Conservation (phyloP, 2,329 filamentous ascomycete species). For the Apiospora arundinis region DNA sequence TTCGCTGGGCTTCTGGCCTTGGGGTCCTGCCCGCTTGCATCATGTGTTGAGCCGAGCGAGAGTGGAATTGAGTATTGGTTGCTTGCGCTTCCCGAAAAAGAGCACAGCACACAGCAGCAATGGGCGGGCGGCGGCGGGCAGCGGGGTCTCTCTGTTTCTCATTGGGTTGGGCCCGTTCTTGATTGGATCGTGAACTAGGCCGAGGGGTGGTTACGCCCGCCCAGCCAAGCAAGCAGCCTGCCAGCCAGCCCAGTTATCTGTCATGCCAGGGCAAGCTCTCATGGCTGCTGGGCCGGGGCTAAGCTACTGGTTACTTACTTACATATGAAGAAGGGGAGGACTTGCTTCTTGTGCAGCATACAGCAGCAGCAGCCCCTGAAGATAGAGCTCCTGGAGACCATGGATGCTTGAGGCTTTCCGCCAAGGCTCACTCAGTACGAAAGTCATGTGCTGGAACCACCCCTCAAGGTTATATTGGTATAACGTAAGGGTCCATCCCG, state of each 20-base stretch:
- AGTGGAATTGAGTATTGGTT: neutral
- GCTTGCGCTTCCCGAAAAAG: slow-evolving; percentile 2
- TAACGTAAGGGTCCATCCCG: neutral
- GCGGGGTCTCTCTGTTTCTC: neutral
- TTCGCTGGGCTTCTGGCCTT: neutral
- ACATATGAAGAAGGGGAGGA: too few species aligned
- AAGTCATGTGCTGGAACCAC: neutral
- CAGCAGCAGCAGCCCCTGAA: neutral
- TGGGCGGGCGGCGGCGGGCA: too few species aligned
- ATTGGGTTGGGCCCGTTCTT: slow-evolving; percentile 19
- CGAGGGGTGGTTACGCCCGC: neutral
- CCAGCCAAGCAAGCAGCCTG: too few species aligned
- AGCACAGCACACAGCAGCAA: neutral
- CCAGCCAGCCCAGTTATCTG: neutral
- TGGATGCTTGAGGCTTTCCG: neutral
- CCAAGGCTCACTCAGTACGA: neutral
- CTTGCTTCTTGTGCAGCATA: neutral
- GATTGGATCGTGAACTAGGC: slow-evolving; percentile 19
- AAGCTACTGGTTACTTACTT: too few species aligned
- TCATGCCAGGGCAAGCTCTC: slow-evolving; percentile 8
- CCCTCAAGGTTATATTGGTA: neutral
- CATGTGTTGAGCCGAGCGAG: slow-evolving; percentile 13
- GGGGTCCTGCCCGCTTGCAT: neutral
- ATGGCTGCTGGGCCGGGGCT: too few species aligned
- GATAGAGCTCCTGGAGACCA: neutral